Evolutionary conservation across 257 asterid genomes (phyloP), one percentile per base, ranked within the genome.

Genomic region (Solanum infundibuliforme): DNA sequence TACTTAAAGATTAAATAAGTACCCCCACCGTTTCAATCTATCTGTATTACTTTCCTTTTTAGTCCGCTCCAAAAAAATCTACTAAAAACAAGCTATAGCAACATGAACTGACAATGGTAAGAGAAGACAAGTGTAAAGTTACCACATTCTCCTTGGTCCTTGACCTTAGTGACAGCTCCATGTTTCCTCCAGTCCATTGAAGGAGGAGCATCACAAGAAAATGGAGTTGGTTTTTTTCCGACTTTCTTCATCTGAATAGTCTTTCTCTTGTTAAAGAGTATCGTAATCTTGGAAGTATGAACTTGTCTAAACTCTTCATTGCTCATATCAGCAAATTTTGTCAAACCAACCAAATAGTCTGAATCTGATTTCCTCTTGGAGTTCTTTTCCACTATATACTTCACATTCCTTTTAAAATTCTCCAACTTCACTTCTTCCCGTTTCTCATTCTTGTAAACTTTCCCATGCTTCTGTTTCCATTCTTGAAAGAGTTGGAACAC

Each of bases 171-270:
- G 23, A 90, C 93, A 74, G 85, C 90, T 29, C 92, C 92, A 38
- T 85, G 69, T 58, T 86, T 71, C 69, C 93, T 90, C 93, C 93
- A 90, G 76, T 91, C 92, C 89, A 82, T 68, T 18, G 91, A 83
- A 82, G 83, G 20, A 32, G 87, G 90, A 85, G 85, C 83, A 46
- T 88, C 89, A 60, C 92, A 88, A 73, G 88, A 74, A 27, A 10
- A 52, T 35, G 31, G 9, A 31, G 81, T 5, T 68, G 85, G 23
- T 12, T 35, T 55, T 81, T 20, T 39, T 29, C 6, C 23, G 10
- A 13, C 10, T 27, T 46, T 73, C 39, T 52, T 46, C 52, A 81
- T 75, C 52, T 23, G 39, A 58, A 46, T 31, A 8, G 12, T 32
- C 71, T 74, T 25, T 74, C 23, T 79, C 25, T 81, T 46, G 66